Percentiles rank a stretch among this genome's conserved stretches.
phyloP scores from a whole-genome alignment of 257 asterid species.

The Solanum verrucosum region DNA sequence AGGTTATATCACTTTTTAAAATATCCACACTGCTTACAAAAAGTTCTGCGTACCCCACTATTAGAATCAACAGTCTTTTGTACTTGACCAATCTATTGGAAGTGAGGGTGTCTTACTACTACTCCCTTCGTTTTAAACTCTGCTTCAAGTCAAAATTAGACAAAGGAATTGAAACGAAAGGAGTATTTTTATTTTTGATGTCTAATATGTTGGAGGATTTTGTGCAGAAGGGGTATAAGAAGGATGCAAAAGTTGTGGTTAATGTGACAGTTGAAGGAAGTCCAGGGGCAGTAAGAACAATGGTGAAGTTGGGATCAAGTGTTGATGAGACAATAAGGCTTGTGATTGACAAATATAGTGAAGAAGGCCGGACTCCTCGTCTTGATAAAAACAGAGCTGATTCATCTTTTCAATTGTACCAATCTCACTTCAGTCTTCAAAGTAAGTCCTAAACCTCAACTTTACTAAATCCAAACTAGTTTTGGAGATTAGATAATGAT shows the following conservation, averaged over 20 bases:
- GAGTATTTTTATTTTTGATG: not conserved
- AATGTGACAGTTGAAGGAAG: conserved; percentile 71
- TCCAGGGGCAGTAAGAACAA: conserved; percentile 59
- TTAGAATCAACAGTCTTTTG: not conserved
- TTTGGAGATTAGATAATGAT: not conserved
- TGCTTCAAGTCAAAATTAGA: not conserved
- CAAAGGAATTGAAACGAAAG: not conserved
- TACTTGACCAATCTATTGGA: not conserved
- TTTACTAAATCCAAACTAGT: not conserved
- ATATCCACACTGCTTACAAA: not conserved
- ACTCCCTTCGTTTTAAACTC: not conserved
- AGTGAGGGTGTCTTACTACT: not conserved
- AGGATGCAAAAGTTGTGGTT: conserved; percentile 66
- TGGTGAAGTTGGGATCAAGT: conserved; percentile 63
- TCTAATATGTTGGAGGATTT: not conserved
- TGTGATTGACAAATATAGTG: conserved; percentile 37
- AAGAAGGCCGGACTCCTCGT: conserved; percentile 65
- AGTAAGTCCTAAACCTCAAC: conserved; percentile 29
- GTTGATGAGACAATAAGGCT: conserved; percentile 50
- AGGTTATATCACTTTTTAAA: not conserved
- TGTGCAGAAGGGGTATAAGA: conserved; percentile 26
- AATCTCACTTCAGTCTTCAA: conserved; percentile 64
- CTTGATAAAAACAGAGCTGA: conserved; percentile 27
- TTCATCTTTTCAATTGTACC: conserved; percentile 41
- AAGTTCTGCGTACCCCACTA: not conserved